These are phyloP conservation scores for Diaporthe ilicicola DNA, from an alignment of 2,329 filamentous ascomycete genomes.

Conservation along the genomic window DNA sequence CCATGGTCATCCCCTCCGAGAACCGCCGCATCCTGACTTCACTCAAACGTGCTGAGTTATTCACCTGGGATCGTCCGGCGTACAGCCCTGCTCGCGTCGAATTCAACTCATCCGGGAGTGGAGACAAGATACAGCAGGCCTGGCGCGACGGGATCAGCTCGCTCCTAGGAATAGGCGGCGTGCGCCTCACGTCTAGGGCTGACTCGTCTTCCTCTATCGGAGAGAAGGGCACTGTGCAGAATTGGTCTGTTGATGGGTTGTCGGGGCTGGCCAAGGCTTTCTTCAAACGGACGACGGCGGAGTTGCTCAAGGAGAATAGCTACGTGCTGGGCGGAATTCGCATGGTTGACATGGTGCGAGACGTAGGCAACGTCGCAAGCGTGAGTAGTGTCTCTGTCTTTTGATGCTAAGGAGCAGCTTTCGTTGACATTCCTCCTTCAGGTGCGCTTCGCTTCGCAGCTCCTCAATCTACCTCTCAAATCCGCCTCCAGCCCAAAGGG, in stretches of 20 bases:
- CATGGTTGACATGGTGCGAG: constrained; percentile 76
- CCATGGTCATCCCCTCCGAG: constrained; percentile 74
- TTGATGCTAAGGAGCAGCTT: fast-evolving
- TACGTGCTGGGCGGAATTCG: constrained; percentile 67
- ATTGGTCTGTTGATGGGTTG: constrained; percentile 61
- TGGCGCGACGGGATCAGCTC: constrained; percentile 72
- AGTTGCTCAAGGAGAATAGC: constrained; percentile 71
- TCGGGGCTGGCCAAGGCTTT: constrained; percentile 70
- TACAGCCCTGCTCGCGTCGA: constrained; percentile 60
- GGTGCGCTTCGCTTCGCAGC: constrained; percentile 68
- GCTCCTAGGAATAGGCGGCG: constrained; percentile 64
- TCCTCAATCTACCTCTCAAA: constrained; percentile 74
- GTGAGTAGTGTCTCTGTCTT: neutral
- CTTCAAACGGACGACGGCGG: constrained; percentile 68
- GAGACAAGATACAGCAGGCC: constrained; percentile 68
- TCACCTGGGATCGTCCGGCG: constrained; percentile 72
- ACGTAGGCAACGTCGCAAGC: constrained; percentile 70
- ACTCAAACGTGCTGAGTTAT: constrained; percentile 72
- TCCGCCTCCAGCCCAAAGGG: constrained; percentile 67
- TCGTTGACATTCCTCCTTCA: constrained; percentile 44
- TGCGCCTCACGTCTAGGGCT: constrained; percentile 60
- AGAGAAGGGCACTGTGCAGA: neutral
- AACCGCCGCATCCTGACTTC: constrained; percentile 75
- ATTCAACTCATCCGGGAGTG: constrained; percentile 68
- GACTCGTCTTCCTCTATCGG: neutral